phyloP scores from a whole-genome alignment of 495 filamentous ascomycete species.

The Penicillium cinerascens region DNA sequence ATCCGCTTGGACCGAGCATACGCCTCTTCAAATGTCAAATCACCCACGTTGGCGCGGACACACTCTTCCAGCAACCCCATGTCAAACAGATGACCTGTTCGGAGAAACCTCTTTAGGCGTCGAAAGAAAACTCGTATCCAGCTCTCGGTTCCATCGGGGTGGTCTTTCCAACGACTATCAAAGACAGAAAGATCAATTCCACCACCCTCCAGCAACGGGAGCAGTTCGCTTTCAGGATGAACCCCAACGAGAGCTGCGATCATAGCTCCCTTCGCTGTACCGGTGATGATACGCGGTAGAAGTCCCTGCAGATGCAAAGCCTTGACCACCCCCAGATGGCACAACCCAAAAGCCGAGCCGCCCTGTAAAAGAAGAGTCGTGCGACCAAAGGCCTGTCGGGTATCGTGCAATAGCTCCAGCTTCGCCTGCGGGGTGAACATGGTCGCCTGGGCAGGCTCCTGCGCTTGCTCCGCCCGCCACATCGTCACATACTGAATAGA shows the following conservation, averaged over 20 bases:
- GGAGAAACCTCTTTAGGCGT: conserved; percentile 60
- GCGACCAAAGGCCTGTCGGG: conserved; percentile 83
- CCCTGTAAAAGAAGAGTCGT: conserved; percentile 86
- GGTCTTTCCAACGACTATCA: conserved; percentile 32
- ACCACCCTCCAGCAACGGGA: conserved; percentile 69
- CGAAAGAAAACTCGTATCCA: conserved; percentile 57
- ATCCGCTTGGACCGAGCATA: conserved; percentile 82
- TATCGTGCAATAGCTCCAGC: conserved; percentile 84
- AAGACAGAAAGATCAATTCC: conserved; percentile 84
- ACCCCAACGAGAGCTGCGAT: conserved; percentile 88
- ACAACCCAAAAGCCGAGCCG: conserved; percentile 87
- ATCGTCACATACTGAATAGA: conserved; percentile 73
- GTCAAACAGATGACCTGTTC: conserved; percentile 81
- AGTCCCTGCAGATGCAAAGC: conserved; percentile 81
- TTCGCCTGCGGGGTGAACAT: conserved; percentile 79
- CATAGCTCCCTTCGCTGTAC: conserved; percentile 84
- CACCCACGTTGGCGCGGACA: conserved; percentile 79
- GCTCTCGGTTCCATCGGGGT: conserved; percentile 22
- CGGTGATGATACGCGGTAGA: conserved; percentile 85
- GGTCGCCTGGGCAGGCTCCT: conserved; percentile 47
- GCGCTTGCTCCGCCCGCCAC: conserved; percentile 59
- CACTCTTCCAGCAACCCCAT: conserved; percentile 78
- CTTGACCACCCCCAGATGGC: conserved; percentile 88
- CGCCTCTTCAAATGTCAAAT: conserved; percentile 92
- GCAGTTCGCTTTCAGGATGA: conserved; percentile 83